Evolutionary conservation across 371 early-diverging fungal genomes (phyloP).

Genomic region (Rhizopus delemar): DNA sequence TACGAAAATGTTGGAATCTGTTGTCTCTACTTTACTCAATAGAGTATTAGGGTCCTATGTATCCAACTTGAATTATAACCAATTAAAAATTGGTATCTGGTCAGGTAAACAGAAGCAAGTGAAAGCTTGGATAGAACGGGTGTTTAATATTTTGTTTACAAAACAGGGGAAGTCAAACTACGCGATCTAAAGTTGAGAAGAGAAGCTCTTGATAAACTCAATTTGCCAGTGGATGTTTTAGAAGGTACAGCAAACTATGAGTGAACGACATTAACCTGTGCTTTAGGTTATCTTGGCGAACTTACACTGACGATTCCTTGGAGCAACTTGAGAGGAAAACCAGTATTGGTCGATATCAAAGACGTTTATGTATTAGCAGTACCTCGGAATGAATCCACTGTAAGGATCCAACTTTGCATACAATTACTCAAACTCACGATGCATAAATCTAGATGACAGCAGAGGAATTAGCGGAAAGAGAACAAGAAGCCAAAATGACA

Average conservation of each 20-base stretch:
- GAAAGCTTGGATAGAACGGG: not conserved
- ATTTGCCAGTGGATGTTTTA: conserved; percentile 90
- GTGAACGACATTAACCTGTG: not conserved
- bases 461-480: conserved; percentile 78
- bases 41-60: conserved; percentile 95
- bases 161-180: conserved; percentile 91
- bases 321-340: conserved; percentile 93
- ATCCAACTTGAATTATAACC: conserved; percentile 91
- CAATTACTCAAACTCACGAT: not conserved
- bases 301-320: conserved; percentile 93
- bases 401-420: conserved; percentile 24
- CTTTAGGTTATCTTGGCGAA: conserved; percentile 86
- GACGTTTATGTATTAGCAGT: conserved; percentile 87
- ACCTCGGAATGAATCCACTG: conserved; percentile 77
- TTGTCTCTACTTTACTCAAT: conserved; percentile 88
- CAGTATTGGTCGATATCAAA: conserved; percentile 85
- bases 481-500: conserved; percentile 80
- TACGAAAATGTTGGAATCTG: conserved; percentile 80
- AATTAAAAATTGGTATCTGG: conserved; percentile 97
- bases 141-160: not conserved
- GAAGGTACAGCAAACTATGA: conserved; percentile 69
- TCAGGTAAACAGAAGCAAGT: conserved; percentile 63
- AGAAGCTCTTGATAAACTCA: conserved; percentile 92
- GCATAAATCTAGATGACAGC: conserved; percentile 63
- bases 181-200: conserved; percentile 85